These are phyloP conservation scores for Thelonectria olida DNA, from an alignment of 2,329 filamentous ascomycete species.

Conservation along the genomic window DNA sequence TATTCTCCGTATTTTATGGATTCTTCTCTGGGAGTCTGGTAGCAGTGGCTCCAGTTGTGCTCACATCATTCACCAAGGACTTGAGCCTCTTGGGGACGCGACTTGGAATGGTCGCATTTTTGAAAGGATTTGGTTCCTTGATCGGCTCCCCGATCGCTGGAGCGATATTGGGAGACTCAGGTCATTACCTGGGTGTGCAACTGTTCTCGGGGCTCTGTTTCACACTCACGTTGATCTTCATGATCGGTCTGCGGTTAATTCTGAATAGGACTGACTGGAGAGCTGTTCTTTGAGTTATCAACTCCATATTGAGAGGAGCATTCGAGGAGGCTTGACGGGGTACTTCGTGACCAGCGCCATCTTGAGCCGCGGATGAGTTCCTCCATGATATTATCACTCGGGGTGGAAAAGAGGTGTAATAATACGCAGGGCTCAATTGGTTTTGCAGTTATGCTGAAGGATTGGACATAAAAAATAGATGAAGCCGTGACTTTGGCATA, in stretches of 20 bases:
- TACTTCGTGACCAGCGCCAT: no score
- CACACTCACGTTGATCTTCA: slow-evolving; percentile 7
- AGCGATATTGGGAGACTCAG: slow-evolving; percentile 40
- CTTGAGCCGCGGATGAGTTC: no score
- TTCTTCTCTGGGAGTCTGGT: slow-evolving; percentile 57
- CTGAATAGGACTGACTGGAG: slow-evolving; percentile 3
- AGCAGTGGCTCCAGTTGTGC: slow-evolving; percentile 52
- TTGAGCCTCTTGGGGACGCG: slow-evolving; percentile 52
- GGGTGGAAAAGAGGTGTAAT: no score
- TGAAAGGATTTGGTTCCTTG: slow-evolving; percentile 49
- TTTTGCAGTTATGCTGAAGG: no score
- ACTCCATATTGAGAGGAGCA: background rate
- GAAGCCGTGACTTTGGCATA: no score
- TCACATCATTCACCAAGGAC: slow-evolving; percentile 54
- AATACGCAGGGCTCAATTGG: no score
- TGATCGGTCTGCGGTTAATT: slow-evolving; percentile 7
- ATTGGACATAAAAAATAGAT: no score
- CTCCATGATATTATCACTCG: no score
- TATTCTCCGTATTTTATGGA: slow-evolving; percentile 56
- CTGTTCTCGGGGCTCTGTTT: slow-evolving; percentile 17
- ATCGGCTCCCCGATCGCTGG: slow-evolving; percentile 52
- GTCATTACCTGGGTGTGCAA: slow-evolving; percentile 13
- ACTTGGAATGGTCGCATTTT: slow-evolving; percentile 53
- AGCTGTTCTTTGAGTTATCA: background rate
- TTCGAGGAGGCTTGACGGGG: no score